A percentile compares a stretch with the other conserved stretches of the same genome.
phyloP scores from a whole-genome alignment of 768 basidiomycete species.

The Pholiota microspora region DNA sequence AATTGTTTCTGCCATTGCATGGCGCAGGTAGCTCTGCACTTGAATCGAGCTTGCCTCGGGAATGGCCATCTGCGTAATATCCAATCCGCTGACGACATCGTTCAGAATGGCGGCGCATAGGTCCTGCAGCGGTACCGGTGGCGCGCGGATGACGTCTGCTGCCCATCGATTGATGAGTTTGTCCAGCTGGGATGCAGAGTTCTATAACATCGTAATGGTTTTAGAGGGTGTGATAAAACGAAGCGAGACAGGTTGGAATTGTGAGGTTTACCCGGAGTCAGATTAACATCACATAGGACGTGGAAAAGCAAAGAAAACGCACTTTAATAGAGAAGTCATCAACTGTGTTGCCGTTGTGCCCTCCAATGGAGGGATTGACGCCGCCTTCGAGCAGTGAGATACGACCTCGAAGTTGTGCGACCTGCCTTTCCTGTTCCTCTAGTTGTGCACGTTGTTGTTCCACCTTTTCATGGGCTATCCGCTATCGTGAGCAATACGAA shows the following conservation, averaged over 20 bases:
- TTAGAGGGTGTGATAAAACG: constrained; percentile 1
- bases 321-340: constrained; percentile 92
- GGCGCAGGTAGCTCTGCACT: constrained; percentile 76
- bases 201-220: constrained; percentile 41
- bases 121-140: constrained; percentile 49
- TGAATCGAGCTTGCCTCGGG: constrained; percentile 56
- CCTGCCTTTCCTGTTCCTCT: constrained; percentile 81
- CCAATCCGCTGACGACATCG: constrained; percentile 56
- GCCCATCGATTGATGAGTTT: constrained; percentile 87
- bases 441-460: constrained; percentile 78
- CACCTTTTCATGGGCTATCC: constrained; percentile 87
- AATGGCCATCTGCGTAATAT: constrained; percentile 37
- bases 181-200: constrained; percentile 78
- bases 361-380: constrained; percentile 35
- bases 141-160: constrained; percentile 63
- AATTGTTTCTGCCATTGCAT: constrained; percentile 75
- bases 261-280: constrained; percentile 6
- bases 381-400: constrained; percentile 76
- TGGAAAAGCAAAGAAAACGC: not conserved
- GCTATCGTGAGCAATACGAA: constrained; percentile 34
- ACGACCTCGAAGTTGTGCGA: constrained; percentile 67
- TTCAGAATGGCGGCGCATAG: constrained; percentile 57
- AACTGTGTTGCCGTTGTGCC: constrained; percentile 59
- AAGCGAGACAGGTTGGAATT: constrained; percentile 4
- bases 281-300: constrained; percentile 6